A percentile compares a stretch with the other conserved stretches of the same genome.
These are phyloP conservation scores for Pseudogymnoascus sp. DNA, from an alignment of 2,329 filamentous ascomycete genomes.

Conservation along the genomic window DNA sequence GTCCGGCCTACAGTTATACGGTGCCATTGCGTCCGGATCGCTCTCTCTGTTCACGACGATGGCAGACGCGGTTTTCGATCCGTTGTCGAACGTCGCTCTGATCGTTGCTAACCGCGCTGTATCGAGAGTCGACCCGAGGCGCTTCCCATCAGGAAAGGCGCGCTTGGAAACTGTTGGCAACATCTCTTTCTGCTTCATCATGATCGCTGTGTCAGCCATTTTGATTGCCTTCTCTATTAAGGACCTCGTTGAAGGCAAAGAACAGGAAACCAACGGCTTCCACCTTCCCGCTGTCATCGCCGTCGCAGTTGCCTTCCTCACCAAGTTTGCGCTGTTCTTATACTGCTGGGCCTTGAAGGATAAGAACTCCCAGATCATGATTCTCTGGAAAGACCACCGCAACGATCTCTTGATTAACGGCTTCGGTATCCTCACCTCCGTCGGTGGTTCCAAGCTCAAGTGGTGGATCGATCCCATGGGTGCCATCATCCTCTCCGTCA, in stretches of 20 bases:
- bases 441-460: slow-evolving; percentile 77
- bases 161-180: slow-evolving; percentile 93
- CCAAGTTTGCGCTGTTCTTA: slow-evolving; percentile 75
- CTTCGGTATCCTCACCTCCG: slow-evolving; percentile 80
- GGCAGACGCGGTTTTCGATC: slow-evolving; percentile 93
- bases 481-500: slow-evolving; percentile 70
- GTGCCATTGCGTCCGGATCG: slow-evolving; percentile 77
- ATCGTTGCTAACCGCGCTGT: slow-evolving; percentile 84
- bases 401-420: slow-evolving; percentile 98
- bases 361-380: slow-evolving; percentile 83
- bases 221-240: slow-evolving; percentile 80
- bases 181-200: slow-evolving; percentile 92
- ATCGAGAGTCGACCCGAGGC: slow-evolving; percentile 72
- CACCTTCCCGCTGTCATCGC: slow-evolving; percentile 78
- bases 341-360: slow-evolving; percentile 91
- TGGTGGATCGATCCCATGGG: slow-evolving; percentile 97
- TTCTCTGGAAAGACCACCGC: slow-evolving; percentile 93
- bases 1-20: slow-evolving; percentile 77
- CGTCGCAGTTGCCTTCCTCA: slow-evolving; percentile 73
- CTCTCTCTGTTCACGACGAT: slow-evolving; percentile 95
- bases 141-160: slow-evolving; percentile 87
- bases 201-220: slow-evolving; percentile 86
- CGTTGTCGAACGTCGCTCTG: slow-evolving; percentile 77
- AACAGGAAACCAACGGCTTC: slow-evolving; percentile 52
- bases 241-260: slow-evolving; percentile 51